A percentile compares a stretch with the other conserved stretches of the same genome.
phyloP scores from a whole-genome alignment of 2,329 filamentous ascomycete species.

The Stachybotrys elegans region DNA sequence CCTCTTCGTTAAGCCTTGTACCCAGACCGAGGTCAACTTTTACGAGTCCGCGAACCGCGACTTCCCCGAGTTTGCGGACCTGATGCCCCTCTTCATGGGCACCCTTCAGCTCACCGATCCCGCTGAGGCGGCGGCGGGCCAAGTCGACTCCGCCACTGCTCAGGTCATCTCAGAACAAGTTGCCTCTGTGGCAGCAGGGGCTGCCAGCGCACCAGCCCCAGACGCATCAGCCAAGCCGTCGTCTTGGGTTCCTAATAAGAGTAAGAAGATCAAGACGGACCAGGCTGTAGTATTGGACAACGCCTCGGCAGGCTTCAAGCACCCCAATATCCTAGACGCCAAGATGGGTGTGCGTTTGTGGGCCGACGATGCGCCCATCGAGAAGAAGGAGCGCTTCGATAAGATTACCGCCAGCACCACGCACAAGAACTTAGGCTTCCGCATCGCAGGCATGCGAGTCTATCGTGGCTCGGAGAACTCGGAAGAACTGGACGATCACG shows the following conservation, averaged over 20 bases:
- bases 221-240: conserved; percentile 7
- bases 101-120: conserved; percentile 64
- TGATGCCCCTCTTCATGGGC: conserved; percentile 84
- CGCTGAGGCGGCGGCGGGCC: conserved; percentile 39
- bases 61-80: conserved; percentile 68
- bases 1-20: conserved; percentile 93
- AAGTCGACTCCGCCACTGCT: conserved; percentile 30
- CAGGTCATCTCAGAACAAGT: conserved; percentile 28
- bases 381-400: conserved; percentile 57
- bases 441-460: conserved; percentile 61
- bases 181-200: conserved; percentile 25
- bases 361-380: conserved; percentile 63
- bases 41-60: conserved; percentile 67
- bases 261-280: conserved; percentile 66
- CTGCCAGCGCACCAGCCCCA: conserved; percentile 17
- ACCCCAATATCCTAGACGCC: conserved; percentile 86
- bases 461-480: conserved; percentile 52
- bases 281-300: conserved; percentile 83
- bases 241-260: conserved; percentile 44
- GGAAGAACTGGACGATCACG: conserved; percentile 46
- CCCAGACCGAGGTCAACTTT: conserved; percentile 77
- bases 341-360: conserved; percentile 86
- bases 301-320: conserved; percentile 71
- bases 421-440: conserved; percentile 55
- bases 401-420: conserved; percentile 55